These are phyloP conservation scores for Gomphus bonarii DNA, from an alignment of 1,284 basidiomycete genomes.

Conservation along the genomic window DNA sequence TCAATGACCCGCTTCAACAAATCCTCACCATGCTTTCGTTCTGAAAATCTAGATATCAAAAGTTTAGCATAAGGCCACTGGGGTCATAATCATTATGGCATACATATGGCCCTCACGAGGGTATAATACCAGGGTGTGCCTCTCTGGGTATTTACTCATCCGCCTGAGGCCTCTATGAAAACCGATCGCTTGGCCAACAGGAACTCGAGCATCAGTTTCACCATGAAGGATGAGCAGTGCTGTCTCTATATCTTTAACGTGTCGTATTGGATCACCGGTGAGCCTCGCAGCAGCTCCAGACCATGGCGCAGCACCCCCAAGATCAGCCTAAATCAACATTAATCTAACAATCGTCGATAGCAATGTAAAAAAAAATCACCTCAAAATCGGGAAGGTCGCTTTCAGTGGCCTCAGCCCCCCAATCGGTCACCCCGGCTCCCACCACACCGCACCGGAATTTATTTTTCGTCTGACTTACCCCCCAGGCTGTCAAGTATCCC, in stretches of 20 bases:
- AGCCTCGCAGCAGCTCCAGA: constrained; percentile 2
- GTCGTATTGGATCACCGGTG: constrained; percentile 13
- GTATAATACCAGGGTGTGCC: constrained; percentile 15
- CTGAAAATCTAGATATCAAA: constrained; percentile 11
- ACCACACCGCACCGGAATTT: constrained; percentile 15
- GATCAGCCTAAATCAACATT: background rate
- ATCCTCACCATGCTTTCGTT: constrained; percentile 16
- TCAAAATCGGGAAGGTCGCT: constrained; percentile 13
- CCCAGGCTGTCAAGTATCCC: constrained; percentile 17
- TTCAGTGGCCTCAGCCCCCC: constrained; percentile 12
- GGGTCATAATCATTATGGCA: background rate
- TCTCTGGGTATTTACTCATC: constrained; percentile 12
- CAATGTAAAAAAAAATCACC: constrained; percentile 6
- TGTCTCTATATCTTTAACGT: constrained; percentile 14
- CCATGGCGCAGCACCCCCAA: constrained; percentile 14
- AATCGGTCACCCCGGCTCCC: constrained; percentile 16
- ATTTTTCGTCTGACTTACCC: constrained; percentile 14
- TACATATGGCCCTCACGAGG: constrained; percentile 15
- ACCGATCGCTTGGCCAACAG: constrained; percentile 13
- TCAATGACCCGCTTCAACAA: constrained; percentile 14
- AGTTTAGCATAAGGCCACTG: background rate
- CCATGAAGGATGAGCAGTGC: constrained; percentile 16
- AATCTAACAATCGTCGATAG: background rate
- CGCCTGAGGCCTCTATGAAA: constrained; percentile 15
- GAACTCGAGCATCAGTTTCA: constrained; percentile 14